phyloP scores from a whole-genome alignment of 164 flowering plant species.

The Piper betle region DNA sequence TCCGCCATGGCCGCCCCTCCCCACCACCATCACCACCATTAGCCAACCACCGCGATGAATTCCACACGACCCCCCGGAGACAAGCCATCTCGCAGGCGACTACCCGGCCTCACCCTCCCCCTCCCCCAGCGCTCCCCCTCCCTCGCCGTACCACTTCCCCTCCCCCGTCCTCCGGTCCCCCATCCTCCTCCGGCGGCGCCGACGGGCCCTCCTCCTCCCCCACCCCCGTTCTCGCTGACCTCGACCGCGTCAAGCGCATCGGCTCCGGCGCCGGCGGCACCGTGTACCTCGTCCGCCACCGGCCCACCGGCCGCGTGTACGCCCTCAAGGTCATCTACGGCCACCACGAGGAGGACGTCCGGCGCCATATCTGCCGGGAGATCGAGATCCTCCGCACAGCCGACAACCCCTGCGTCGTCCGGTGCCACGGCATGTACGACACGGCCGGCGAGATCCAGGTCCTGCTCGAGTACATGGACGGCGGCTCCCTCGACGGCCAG shows the following conservation, averaged over 20 bases:
- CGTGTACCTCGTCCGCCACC: conserved; percentile 65
- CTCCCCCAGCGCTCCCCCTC: conserved; percentile 55
- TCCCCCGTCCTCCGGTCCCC: conserved; percentile 22
- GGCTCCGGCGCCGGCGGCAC: conserved; percentile 77
- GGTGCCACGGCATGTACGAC: conserved; percentile 61
- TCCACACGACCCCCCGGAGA: conserved; percentile 9
- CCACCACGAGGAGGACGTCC: conserved; percentile 54
- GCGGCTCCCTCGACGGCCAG: conserved; percentile 56
- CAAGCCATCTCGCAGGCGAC: conserved; percentile 22
- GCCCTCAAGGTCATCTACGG: conserved; percentile 84
- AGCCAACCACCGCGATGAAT: conserved; percentile 14
- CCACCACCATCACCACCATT: background rate
- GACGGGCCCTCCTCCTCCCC: conserved; percentile 5
- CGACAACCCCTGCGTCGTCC: conserved; percentile 54
- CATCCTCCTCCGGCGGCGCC: background rate
- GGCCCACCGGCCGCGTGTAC: conserved; percentile 22
- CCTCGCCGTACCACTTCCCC: conserved; percentile 75
- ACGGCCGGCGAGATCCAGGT: conserved; percentile 70
- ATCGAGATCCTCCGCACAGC: conserved; percentile 66
- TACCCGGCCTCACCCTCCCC: conserved; percentile 51
- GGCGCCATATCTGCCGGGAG: conserved; percentile 78
- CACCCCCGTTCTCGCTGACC: conserved; percentile 25
- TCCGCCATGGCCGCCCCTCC: background rate
- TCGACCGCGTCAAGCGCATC: conserved; percentile 48
- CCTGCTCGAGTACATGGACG: conserved; percentile 66